Base-by-base conservation (phyloP, 371 early-diverging fungal genomes). In the Choanephora cucurbitarum region DNA sequence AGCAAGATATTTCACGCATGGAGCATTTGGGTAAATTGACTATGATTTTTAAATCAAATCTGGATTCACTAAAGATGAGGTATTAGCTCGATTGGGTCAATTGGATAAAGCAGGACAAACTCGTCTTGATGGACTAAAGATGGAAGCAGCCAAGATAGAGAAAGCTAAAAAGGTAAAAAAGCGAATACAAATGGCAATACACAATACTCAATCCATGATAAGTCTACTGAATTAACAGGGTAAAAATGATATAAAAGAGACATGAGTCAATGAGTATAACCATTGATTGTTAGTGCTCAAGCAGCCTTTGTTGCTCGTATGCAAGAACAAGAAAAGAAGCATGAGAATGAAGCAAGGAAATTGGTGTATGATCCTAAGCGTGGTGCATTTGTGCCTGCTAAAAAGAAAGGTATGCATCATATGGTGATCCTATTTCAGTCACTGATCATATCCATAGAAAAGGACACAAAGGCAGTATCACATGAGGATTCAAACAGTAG, bases 71-170 rank as follows among this genome's bases (percentile, higher is more conserved):
- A 17, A 24, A 9, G 46, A 15, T 9, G 21, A 19, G 7, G 32
- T 18, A 1, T 34, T 48, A 72, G 74, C 70, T 21, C 58, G 55
- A 9, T 52, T 57, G 43, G 69, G 73, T 32, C 76, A 75, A 49
- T 67, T 83, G 53, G 83, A 81, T 57, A 85, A 77, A 54, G 65
- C 64, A 24, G 79, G 70, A 13, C 65, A 68, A 47, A 58, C 79
- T 48, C 79, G 71, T 31, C 61, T 84, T 21, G 67, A 64, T 1
- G 61, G 69, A 31, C 60, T 84, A 10, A 72, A 66, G 44, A 78
- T 59, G 15, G 80, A 77, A 24, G 56, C 79, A 39, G 45, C 48
- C 28, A 72, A 70, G 49, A 80, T 82, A 55, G 74, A 75, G 48
- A 82, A 77, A 22, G 78, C 80, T 22, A 82, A 81, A 68, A 68